These are phyloP conservation scores for Setomelanomma holmii DNA, from an alignment of 2,329 filamentous ascomycete genomes.

Conservation along the genomic window DNA sequence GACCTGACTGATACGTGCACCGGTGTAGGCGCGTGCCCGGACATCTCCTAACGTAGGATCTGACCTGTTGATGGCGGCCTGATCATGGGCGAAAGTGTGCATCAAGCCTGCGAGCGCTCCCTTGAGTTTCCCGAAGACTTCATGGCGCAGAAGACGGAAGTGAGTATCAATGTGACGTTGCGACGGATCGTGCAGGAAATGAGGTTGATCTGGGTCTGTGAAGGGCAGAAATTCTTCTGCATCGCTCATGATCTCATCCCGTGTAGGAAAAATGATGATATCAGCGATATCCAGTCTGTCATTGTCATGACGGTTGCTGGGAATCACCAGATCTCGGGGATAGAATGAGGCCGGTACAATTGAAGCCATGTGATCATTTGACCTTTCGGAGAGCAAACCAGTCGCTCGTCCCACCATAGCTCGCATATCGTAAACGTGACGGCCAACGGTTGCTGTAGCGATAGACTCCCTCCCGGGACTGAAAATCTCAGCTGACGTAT, in stretches of 20 bases:
- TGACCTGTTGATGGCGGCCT: constrained; percentile 5
- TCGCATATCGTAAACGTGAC: constrained; percentile 15
- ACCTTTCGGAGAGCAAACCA: constrained; percentile 16
- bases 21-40: constrained; percentile 27
- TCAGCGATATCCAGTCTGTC: constrained; percentile 40
- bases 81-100: constrained; percentile 14
- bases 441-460: constrained; percentile 1
- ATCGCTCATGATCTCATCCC: constrained; percentile 47
- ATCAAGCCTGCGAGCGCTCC: constrained; percentile 28
- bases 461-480: constrained; percentile 3
- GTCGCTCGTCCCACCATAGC: constrained; percentile 24
- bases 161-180: constrained; percentile 43
- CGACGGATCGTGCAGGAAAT: constrained; percentile 29
- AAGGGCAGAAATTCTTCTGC: constrained; percentile 45
- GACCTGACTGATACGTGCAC: constrained; percentile 25
- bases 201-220: constrained; percentile 34
- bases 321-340: constrained; percentile 29
- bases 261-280: constrained; percentile 42
- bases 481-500: constrained; percentile 6
- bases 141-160: constrained; percentile 43
- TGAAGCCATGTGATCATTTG: background rate
- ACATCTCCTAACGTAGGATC: constrained; percentile 25
- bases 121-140: constrained; percentile 42
- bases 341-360: constrained; percentile 21
- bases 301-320: constrained; percentile 40